Evolutionary conservation across 2,329 filamentous ascomycete species (phyloP).

Genomic region (Dactylonectria macrodidyma): DNA sequence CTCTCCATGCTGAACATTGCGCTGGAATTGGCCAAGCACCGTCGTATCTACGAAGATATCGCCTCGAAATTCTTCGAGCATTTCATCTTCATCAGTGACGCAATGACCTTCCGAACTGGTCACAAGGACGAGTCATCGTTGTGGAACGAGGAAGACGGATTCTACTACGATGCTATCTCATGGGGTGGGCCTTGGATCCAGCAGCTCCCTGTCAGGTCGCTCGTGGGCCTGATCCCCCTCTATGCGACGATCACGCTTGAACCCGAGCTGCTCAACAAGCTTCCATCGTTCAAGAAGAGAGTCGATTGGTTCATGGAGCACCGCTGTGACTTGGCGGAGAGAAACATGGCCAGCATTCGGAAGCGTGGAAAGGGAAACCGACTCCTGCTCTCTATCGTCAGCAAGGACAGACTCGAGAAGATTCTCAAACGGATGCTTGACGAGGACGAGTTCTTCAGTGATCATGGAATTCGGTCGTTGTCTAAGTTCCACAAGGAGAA

Average conservation of each 20-base stretch:
- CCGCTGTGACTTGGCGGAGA: conserved; percentile 86
- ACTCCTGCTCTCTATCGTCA: conserved; percentile 90
- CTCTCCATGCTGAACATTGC: conserved; percentile 97
- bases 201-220: conserved; percentile 90
- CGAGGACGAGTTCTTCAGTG: conserved; percentile 91
- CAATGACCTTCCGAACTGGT: conserved; percentile 88
- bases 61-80: conserved; percentile 99
- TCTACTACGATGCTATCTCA: conserved; percentile 98
- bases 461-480: conserved; percentile 91
- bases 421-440: conserved; percentile 94
- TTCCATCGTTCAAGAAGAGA: conserved; percentile 93
- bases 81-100: conserved; percentile 97
- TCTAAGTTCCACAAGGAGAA: conserved; percentile 93
- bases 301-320: conserved; percentile 96
- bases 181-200: conserved; percentile 96
- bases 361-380: conserved; percentile 92
- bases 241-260: conserved; percentile 94
- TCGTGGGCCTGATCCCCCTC: conserved; percentile 93
- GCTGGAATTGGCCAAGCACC: conserved; percentile 93
- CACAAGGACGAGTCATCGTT: conserved; percentile 83
- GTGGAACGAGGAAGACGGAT: conserved; percentile 97
- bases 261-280: conserved; percentile 91
- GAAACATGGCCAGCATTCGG: conserved; percentile 94
- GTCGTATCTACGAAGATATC: conserved; percentile 95
- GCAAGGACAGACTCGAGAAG: conserved; percentile 90